A percentile compares a stretch with the other conserved stretches of the same genome.
These are phyloP conservation scores for Podospora pseudopauciseta DNA, from an alignment of 495 filamentous ascomycete genomes.

Conservation along the genomic window DNA sequence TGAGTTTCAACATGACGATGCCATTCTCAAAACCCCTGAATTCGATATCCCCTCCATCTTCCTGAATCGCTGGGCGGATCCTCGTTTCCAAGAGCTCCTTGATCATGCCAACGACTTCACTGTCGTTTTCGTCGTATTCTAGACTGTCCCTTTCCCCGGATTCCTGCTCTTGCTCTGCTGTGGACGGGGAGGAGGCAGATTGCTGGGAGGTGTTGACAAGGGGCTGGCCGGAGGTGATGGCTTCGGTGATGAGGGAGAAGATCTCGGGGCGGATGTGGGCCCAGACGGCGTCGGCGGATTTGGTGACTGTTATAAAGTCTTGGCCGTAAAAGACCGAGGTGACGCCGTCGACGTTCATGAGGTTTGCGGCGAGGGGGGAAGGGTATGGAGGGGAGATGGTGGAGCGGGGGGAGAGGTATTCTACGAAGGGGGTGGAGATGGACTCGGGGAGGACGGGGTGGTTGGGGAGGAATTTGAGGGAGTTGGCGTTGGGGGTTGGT, in stretches of 20 bases:
- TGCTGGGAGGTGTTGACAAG: conserved; percentile 60
- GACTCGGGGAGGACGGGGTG: conserved; percentile 70
- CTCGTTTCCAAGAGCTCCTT: conserved; percentile 96
- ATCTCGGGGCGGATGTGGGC: conserved; percentile 92
- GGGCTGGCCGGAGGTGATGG: conserved; percentile 73
- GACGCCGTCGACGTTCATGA: conserved; percentile 88
- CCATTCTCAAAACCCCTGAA: conserved; percentile 85
- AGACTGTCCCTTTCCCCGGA: conserved; percentile 61
- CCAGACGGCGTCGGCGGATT: conserved; percentile 83
- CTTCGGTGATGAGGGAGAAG: conserved; percentile 90
- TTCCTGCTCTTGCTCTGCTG: conserved; percentile 32
- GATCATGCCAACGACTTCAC: conserved; percentile 94
- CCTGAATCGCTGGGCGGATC: conserved; percentile 91
- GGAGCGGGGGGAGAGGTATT: conserved; percentile 60
- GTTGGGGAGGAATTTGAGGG: conserved; percentile 92
- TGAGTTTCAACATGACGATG: conserved; percentile 77
- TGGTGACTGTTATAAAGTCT: conserved; percentile 96
- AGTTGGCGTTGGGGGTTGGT: conserved; percentile 84
- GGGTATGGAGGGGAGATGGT: conserved; percentile 86
- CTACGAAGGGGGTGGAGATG: conserved; percentile 41
- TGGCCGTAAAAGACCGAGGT: conserved; percentile 90
- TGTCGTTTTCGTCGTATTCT: conserved; percentile 77
- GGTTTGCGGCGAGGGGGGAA: conserved; percentile 84
- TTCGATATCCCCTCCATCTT: conserved; percentile 97
- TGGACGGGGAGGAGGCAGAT: conserved; percentile 33